These are phyloP conservation scores for Fusarium incarnatum DNA, from an alignment of 2,329 filamentous ascomycete species.

Conservation along the genomic window DNA sequence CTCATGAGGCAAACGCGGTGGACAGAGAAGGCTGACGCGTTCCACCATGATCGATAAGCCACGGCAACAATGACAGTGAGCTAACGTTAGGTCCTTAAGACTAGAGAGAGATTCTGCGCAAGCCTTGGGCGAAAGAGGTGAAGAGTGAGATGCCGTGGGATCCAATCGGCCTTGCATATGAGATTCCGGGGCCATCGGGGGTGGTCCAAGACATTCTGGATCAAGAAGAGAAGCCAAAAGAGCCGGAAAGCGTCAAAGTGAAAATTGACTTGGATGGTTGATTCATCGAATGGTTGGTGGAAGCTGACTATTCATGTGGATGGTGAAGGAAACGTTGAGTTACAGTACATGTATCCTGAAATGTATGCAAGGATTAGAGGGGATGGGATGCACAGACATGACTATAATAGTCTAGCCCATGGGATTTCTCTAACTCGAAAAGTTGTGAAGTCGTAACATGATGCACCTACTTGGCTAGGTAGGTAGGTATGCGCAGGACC, in stretches of 20 bases:
- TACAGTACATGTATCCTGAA: constrained; percentile 1
- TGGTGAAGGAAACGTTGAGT: constrained; percentile 22
- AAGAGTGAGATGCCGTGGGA: constrained; percentile 35
- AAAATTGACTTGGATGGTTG: constrained; percentile 32
- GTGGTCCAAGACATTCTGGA: constrained; percentile 33
- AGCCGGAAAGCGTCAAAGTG: neutral
- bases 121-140: constrained; percentile 8
- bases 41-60: constrained; percentile 28
- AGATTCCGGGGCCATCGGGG: constrained; percentile 41
- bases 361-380: constrained; percentile 15
- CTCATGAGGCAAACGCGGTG: constrained; percentile 21
- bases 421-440: neutral
- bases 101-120: constrained; percentile 16
- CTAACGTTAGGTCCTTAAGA: neutral
- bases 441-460: neutral
- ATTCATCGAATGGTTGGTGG: constrained; percentile 34
- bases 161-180: constrained; percentile 45
- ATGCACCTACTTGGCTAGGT: neutral
- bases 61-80: constrained; percentile 5
- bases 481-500: neutral
- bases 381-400: constrained; percentile 3
- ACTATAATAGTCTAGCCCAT: neutral
- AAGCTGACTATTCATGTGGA: constrained; percentile 24
- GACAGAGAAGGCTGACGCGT: constrained; percentile 40
- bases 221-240: constrained; percentile 26